Evolutionary conservation across 2,329 filamentous ascomycete species (phyloP).

Genomic region (Ramichloridium luteum): DNA sequence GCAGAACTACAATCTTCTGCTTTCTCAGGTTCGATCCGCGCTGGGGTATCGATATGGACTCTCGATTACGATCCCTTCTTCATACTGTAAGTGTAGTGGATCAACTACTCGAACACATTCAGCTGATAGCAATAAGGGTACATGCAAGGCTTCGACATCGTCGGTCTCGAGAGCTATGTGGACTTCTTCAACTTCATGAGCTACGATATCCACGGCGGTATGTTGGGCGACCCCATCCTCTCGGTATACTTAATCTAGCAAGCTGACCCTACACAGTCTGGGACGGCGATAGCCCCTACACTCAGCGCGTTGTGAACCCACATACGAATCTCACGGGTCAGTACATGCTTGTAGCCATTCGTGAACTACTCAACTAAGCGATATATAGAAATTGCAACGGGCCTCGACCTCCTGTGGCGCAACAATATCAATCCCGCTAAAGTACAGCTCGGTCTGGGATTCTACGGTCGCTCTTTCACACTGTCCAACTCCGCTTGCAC

Average conservation of each 20-base stretch:
- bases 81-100: no score
- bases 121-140: no score
- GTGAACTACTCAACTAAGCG: no score
- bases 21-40: no score
- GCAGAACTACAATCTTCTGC: constrained; percentile 23
- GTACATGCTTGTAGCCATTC: no score
- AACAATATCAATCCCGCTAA: constrained; percentile 30
- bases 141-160: constrained; percentile 9
- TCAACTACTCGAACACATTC: no score
- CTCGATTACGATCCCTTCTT: no score
- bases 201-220: constrained; percentile 37
- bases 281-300: no score
- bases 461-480: constrained; percentile 33
- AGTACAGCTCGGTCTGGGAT: constrained; percentile 34
- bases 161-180: constrained; percentile 1
- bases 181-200: constrained; percentile 30
- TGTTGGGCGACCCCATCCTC: no score
- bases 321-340: constrained; percentile 40
- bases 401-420: constrained; percentile 36
- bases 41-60: no score
- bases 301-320: constrained; percentile 17
- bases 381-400: constrained; percentile 35
- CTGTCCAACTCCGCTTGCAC: constrained; percentile 14
- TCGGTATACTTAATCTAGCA: no score
- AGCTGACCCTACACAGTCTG: no score